Evolutionary conservation across 805 yeast species (phyloP).

Genomic region (Teunomyces panamensis): DNA sequence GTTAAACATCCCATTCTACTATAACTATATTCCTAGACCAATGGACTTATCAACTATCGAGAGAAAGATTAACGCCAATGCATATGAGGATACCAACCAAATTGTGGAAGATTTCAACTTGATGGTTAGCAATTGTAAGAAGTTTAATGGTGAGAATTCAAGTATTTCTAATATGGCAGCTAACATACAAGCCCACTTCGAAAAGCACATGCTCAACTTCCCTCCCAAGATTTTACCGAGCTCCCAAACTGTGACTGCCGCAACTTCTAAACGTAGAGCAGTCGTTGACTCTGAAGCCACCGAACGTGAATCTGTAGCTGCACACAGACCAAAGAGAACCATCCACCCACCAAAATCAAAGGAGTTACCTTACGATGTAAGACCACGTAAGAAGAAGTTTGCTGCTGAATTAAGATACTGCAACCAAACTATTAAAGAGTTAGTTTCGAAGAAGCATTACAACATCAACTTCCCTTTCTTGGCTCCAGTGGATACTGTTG

Average conservation of each 20-base stretch:
- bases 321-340: constrained; percentile 90
- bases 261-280: constrained; percentile 32
- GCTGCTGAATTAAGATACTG: constrained; percentile 89
- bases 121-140: constrained; percentile 78
- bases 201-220: constrained; percentile 87
- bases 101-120: constrained; percentile 76
- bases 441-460: constrained; percentile 79
- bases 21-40: constrained; percentile 77
- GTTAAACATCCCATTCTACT: constrained; percentile 86
- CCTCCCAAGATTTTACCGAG: constrained; percentile 54
- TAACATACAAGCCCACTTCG: constrained; percentile 86
- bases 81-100: constrained; percentile 68
- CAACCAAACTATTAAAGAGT: constrained; percentile 75
- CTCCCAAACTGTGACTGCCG: constrained; percentile 13
- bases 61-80: constrained; percentile 64
- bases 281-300: constrained; percentile 45
- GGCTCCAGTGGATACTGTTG: constrained; percentile 93
- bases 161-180: constrained; percentile 89
- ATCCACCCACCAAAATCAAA: constrained; percentile 96
- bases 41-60: constrained; percentile 95
- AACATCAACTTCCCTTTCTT: constrained; percentile 85
- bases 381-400: constrained; percentile 88
- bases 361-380: constrained; percentile 85
- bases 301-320: constrained; percentile 62
- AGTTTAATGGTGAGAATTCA: constrained; percentile 82